phyloP scores from a whole-genome alignment of 768 basidiomycete genomes.

The Rubroboletus pulcherrimus region DNA sequence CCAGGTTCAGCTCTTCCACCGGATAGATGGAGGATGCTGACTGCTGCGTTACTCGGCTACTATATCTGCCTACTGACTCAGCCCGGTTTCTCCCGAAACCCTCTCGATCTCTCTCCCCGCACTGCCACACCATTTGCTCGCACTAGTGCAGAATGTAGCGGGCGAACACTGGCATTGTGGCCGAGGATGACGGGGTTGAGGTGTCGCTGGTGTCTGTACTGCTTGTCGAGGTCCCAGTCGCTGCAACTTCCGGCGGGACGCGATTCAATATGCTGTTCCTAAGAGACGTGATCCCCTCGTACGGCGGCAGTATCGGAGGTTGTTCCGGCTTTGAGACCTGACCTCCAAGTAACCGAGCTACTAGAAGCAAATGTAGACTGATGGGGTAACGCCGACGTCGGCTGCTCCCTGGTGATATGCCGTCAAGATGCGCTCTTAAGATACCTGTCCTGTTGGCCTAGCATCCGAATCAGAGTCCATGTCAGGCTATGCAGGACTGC shows the following conservation, averaged over 20 bases:
- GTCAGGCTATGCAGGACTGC: not conserved
- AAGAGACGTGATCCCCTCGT: slow-evolving; percentile 51
- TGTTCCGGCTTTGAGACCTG: slow-evolving; percentile 31
- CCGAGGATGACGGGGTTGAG: slow-evolving; percentile 7
- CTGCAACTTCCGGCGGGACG: slow-evolving; percentile 35
- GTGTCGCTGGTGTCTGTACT: slow-evolving; percentile 1
- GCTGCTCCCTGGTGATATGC: slow-evolving; percentile 13
- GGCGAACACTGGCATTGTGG: slow-evolving; percentile 25
- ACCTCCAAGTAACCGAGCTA: slow-evolving; percentile 8
- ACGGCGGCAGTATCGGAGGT: slow-evolving; percentile 44
- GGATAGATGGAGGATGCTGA: no score
- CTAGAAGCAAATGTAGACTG: slow-evolving; percentile 5
- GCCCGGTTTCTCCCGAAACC: no score
- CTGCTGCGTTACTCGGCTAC: no score
- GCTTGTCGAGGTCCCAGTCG: slow-evolving; percentile 3
- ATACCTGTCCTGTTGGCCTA: slow-evolving; percentile 6
- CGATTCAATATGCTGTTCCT: slow-evolving; percentile 41
- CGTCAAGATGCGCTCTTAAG: slow-evolving; percentile 13
- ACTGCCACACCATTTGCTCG: slow-evolving; percentile 16
- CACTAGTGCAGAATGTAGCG: slow-evolving; percentile 29
- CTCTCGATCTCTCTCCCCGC: no score
- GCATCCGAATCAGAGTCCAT: slow-evolving; percentile 21
- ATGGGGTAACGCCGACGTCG: slow-evolving; percentile 3
- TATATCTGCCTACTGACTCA: no score
- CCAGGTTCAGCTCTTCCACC: slow-evolving; percentile 24